These are phyloP conservation scores for Candida ulmi DNA, from an alignment of 805 yeast genomes.

Conservation along the genomic window DNA sequence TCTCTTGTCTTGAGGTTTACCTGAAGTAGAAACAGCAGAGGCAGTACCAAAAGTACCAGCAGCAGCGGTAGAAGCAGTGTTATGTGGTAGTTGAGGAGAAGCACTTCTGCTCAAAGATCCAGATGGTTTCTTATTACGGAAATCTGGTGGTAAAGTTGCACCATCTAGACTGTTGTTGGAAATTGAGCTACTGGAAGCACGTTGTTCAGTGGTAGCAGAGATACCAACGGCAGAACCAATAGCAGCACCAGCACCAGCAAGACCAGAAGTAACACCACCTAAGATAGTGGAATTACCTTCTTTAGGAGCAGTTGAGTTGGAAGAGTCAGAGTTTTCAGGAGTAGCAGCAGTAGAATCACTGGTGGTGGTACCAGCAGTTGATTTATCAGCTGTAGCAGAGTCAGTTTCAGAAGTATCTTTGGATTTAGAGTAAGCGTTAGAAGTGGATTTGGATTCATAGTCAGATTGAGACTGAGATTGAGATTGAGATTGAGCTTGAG, in stretches of 20 bases:
- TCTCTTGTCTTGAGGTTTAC: neutral
- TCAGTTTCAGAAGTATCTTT: too few species aligned
- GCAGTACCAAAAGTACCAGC: too few species aligned
- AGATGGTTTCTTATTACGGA: conserved; percentile 15
- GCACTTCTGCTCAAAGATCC: neutral
- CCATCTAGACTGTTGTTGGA: conserved; percentile 13
- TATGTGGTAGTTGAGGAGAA: neutral
- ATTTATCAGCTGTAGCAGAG: too few species aligned
- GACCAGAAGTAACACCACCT: neutral
- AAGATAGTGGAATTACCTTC: neutral
- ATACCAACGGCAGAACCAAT: neutral
- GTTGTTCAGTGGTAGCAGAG: neutral
- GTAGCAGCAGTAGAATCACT: neutral
- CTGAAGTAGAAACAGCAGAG: too few species aligned
- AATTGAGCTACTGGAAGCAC: conserved; percentile 8
- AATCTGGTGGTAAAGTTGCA: conserved; percentile 22
- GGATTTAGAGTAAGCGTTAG: too few species aligned
- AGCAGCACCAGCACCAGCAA: neutral
- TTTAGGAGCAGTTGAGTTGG: too few species aligned
- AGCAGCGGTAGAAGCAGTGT: too few species aligned
- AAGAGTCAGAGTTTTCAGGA: neutral
- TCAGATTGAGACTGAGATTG: neutral
- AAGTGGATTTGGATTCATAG: too few species aligned
- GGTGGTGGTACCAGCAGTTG: neutral
- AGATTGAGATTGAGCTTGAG: too few species aligned